Base-by-base conservation (phyloP, 805 yeast species). In the Scheffersomyces spartinae region DNA sequence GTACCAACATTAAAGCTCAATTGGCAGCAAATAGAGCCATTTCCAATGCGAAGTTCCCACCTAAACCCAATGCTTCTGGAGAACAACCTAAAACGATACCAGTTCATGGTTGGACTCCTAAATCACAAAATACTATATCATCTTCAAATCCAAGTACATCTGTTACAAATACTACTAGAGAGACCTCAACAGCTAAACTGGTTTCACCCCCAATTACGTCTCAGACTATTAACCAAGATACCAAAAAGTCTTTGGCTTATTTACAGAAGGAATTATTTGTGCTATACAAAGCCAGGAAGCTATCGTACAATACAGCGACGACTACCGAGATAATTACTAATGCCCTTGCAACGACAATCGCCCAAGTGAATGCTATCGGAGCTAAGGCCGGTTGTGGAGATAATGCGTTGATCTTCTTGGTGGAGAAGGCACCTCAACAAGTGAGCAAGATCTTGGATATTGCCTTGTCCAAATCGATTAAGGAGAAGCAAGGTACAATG, bases 311-410 rank as follows among this genome's bases (percentile, higher is more conserved):
- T 31, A 81, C 83, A 20, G 85, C 79, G 14, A 73, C 84, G 5
- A 83, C 88, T 26, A 81, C 95, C 0, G 81, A 74, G 31, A 73
- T 85, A 28, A 61, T 86, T 39, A 86, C 95, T 6, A 85, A 81
- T 40, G 95, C 95, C 2, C 62, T 86, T 38, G 95, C 95, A 3
- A 80, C 86, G 60, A 88, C 95, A 0, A 84, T 86, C 34, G 88
- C 93, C 7, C 91, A 81, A 47, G 88, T 81, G 7, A 78, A 80
- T 31, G 86, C 76, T 38, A 86, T 86, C 6, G 94, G 94, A 0
- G 82, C 85, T 40, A 75, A 74, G 39, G 82, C 79, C 18, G 86
- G 91, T 10, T 75, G 81, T 31, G 72, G 74, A 1, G 82, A 84
- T 12, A 79, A 80, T 40, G 86, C 91, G 4, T 55, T 81, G 33